These are phyloP conservation scores for Cenococcum geophilum DNA, from an alignment of 495 filamentous ascomycete species.

Conservation along the genomic window DNA sequence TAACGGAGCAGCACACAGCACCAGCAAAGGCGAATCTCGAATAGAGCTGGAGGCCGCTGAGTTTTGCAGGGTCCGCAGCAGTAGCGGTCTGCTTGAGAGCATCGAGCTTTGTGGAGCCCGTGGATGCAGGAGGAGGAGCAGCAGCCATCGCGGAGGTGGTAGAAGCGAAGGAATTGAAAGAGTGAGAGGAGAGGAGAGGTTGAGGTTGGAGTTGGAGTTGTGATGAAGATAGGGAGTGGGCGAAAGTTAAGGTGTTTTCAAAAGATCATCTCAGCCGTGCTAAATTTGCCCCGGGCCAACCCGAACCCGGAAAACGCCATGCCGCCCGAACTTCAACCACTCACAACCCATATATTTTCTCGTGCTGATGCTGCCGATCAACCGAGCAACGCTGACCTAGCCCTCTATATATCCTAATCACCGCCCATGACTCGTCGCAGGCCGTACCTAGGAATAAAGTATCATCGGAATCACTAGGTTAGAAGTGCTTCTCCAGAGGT, in stretches of 20 bases:
- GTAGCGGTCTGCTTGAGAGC: conserved; percentile 34
- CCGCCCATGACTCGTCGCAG: no score
- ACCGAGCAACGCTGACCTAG: neutral
- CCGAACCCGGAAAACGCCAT: neutral
- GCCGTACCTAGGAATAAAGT: no score
- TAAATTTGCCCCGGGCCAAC: neutral
- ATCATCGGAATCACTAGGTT: no score
- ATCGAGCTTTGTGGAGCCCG: conserved; percentile 39
- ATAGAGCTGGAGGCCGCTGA: conserved; percentile 40
- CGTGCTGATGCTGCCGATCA: neutral
- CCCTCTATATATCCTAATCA: neutral
- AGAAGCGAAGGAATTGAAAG: neutral
- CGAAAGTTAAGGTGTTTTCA: neutral
- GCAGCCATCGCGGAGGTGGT: conserved; percentile 17
- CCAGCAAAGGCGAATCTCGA: conserved; percentile 85
- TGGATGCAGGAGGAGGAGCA: conserved; percentile 31
- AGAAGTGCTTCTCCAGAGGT: no score
- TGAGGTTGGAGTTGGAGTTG: neutral
- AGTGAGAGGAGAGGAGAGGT: neutral
- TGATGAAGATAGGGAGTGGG: neutral
- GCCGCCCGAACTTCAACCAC: neutral
- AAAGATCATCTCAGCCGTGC: neutral
- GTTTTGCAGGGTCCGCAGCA: conserved; percentile 34
- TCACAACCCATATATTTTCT: neutral
- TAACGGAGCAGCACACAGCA: conserved; percentile 90